A percentile compares a stretch with the other conserved stretches of the same genome.
phyloP scores from a whole-genome alignment of 2,329 filamentous ascomycete genomes.

The Cordyceps pruinosa region DNA sequence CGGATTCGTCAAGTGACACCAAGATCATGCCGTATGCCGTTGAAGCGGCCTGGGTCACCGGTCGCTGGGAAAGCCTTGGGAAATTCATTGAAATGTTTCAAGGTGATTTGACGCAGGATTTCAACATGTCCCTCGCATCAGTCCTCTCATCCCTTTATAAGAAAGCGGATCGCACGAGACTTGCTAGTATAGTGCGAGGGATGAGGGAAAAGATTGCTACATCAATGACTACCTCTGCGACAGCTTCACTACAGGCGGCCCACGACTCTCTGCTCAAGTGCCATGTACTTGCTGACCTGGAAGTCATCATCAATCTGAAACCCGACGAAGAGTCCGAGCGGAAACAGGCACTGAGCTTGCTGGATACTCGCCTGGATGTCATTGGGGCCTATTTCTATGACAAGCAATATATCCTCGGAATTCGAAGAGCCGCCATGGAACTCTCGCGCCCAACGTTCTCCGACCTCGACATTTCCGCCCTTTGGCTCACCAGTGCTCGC shows the following conservation, averaged over 20 bases:
- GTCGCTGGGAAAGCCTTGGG: constrained; percentile 69
- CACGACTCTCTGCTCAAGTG: constrained; percentile 81
- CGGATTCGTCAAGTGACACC: constrained; percentile 43
- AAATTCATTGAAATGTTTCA: constrained; percentile 55
- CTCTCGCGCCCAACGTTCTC: constrained; percentile 58
- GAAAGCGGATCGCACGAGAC: constrained; percentile 42
- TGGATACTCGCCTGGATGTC: constrained; percentile 76
- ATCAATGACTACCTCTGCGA: constrained; percentile 68
- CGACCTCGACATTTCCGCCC: constrained; percentile 67
- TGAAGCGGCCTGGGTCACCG: constrained; percentile 87
- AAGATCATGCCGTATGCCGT: constrained; percentile 75
- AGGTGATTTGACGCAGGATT: constrained; percentile 49
- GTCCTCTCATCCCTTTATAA: constrained; percentile 53
- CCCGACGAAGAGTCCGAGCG: constrained; percentile 35
- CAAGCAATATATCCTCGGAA: constrained; percentile 86
- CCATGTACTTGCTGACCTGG: constrained; percentile 81
- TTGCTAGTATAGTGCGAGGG: constrained; percentile 50
- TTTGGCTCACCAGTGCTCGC: constrained; percentile 80
- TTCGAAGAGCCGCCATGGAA: constrained; percentile 83
- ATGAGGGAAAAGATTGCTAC: constrained; percentile 66
- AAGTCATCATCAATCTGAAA: constrained; percentile 57
- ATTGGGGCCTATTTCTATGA: constrained; percentile 84
- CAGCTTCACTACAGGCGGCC: constrained; percentile 72
- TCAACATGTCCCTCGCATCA: constrained; percentile 71
- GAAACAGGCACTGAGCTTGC: constrained; percentile 25